Percentiles rank a stretch among this genome's conserved stretches.
phyloP scores from a whole-genome alignment of 305 asterid genomes.

The Fraxinus greggii region DNA sequence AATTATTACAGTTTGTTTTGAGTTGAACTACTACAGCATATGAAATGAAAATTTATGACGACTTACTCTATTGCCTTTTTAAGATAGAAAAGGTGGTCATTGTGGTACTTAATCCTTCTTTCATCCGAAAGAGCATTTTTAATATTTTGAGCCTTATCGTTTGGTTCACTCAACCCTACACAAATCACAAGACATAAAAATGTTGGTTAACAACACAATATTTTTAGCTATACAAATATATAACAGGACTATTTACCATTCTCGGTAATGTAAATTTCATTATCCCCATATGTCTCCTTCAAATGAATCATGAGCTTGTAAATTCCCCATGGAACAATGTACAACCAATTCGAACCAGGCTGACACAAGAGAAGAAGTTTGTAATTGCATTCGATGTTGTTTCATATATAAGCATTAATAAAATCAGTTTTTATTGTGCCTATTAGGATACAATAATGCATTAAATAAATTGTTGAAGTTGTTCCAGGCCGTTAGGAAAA shows the following conservation, averaged over 20 bases:
- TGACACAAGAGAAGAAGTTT: neutral
- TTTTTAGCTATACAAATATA: neutral
- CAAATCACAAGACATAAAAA: neutral
- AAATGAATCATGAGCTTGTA: neutral
- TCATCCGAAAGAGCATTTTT: neutral
- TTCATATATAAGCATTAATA: neutral
- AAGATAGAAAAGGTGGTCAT: neutral
- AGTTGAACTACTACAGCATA: neutral
- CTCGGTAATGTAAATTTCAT: neutral
- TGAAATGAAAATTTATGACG: neutral
- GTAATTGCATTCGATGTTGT: neutral
- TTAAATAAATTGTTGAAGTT: neutral
- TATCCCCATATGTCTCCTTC: neutral
- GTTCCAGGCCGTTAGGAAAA: neutral
- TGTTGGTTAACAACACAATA: neutral
- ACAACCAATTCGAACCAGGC: neutral
- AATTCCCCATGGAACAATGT: neutral
- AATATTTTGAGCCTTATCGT: neutral
- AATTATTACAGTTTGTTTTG: neutral
- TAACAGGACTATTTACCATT: neutral
- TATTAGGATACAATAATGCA: neutral
- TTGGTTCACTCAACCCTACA: neutral
- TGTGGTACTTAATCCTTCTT: neutral
- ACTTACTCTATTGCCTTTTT: neutral
- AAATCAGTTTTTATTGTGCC: neutral